phyloP scores from a whole-genome alignment of 257 asterid genomes.

The Capsicum rhomboideum region DNA sequence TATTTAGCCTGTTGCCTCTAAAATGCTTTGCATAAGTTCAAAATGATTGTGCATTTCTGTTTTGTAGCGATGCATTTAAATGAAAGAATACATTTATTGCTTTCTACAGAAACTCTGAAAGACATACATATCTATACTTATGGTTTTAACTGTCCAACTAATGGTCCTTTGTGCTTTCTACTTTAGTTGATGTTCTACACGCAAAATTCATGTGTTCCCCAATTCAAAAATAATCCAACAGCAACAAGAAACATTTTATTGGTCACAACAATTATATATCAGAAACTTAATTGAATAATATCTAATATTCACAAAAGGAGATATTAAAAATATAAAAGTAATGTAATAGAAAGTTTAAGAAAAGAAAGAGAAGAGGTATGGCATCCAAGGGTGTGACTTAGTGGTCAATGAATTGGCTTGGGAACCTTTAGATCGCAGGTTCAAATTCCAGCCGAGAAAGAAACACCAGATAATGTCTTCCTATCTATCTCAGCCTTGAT shows the following conservation, averaged over 20 bases:
- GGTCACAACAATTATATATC: neutral
- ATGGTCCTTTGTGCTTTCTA: neutral
- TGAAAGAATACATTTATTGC: neutral
- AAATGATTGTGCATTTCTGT: neutral
- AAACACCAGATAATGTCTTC: too few species aligned
- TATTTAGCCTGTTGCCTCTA: neutral
- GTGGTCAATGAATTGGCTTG: too few species aligned
- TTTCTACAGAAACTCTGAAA: neutral
- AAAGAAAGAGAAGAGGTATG: too few species aligned
- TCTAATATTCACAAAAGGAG: too few species aligned
- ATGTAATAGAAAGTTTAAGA: too few species aligned
- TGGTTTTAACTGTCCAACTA: neutral
- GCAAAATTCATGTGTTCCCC: neutral
- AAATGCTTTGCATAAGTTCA: neutral
- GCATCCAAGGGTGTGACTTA: too few species aligned
- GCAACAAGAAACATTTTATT: too few species aligned
- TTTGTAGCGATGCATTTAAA: neutral
- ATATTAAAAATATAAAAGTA: too few species aligned
- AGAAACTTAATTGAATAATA: too few species aligned
- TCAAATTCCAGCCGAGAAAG: too few species aligned
- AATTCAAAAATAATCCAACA: neutral
- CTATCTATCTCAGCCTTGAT: too few species aligned
- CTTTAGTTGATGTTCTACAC: neutral
- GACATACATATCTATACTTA: neutral
- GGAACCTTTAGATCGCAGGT: too few species aligned